These are phyloP conservation scores for Alternaria consortialis DNA, from an alignment of 2,329 filamentous ascomycete species.

Conservation along the genomic window DNA sequence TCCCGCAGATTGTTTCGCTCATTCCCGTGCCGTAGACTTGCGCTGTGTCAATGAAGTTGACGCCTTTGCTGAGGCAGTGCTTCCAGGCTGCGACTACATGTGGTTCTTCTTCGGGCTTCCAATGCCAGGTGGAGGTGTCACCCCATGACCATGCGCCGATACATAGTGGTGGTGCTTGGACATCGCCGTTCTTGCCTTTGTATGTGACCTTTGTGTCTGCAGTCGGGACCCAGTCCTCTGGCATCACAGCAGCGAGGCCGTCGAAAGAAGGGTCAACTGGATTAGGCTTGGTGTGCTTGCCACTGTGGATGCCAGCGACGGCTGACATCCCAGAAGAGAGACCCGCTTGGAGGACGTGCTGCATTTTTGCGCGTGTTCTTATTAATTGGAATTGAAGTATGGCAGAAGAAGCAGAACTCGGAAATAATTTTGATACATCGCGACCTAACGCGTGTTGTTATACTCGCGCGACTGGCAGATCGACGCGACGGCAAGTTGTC, in stretches of 20 bases:
- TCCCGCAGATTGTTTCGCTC: slow-evolving; percentile 4
- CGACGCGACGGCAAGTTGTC: neutral
- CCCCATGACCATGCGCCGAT: slow-evolving; percentile 7
- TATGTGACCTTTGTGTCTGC: neutral
- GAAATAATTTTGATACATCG: neutral
- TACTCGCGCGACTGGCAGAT: neutral
- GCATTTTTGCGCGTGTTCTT: neutral
- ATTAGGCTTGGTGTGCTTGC: slow-evolving; percentile 9
- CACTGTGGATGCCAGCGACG: slow-evolving; percentile 1
- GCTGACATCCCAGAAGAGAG: slow-evolving; percentile 4
- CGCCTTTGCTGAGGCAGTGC: slow-evolving; percentile 6
- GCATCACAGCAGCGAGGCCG: slow-evolving; percentile 2
- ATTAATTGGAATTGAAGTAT: neutral
- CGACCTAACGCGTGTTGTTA: neutral
- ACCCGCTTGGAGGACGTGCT: slow-evolving; percentile 8
- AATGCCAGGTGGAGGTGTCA: slow-evolving; percentile 8
- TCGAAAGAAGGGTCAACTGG: slow-evolving; percentile 4
- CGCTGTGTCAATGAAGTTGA: slow-evolving; percentile 7
- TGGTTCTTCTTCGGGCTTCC: slow-evolving; percentile 6
- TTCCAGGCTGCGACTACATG: slow-evolving; percentile 6
- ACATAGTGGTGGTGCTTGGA: slow-evolving; percentile 4
- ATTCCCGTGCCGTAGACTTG: slow-evolving; percentile 8
- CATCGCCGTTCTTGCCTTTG: slow-evolving; percentile 2
- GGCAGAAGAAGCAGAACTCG: neutral
- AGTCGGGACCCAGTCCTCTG: neutral